phyloP scores from a whole-genome alignment of 2,329 filamentous ascomycete species.

The Microthyrium microscopicum region DNA sequence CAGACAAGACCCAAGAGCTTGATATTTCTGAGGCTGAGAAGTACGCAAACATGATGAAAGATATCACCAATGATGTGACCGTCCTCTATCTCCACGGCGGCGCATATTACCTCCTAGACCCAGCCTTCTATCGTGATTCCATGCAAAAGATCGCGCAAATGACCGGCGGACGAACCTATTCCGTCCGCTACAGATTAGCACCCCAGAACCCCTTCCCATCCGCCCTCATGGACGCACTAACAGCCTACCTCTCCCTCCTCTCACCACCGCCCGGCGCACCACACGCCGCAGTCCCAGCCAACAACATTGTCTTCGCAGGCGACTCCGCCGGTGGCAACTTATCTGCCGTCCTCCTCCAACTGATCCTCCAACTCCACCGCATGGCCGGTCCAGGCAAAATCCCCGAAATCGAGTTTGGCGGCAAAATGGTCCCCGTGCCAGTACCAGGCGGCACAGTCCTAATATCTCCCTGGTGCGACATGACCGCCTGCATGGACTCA shows the following conservation, averaged over 20 bases:
- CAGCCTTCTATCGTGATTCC: constrained; percentile 44
- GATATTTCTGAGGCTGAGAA: constrained; percentile 44
- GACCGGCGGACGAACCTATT: constrained; percentile 51
- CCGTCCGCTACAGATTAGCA: constrained; percentile 56
- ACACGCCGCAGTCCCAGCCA: constrained; percentile 47
- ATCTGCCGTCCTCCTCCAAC: constrained; percentile 47
- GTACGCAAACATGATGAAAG: constrained; percentile 50
- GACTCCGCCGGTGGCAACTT: constrained; percentile 67
- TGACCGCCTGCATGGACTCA: constrained; percentile 46
- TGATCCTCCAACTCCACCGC: constrained; percentile 46
- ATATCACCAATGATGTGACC: constrained; percentile 45
- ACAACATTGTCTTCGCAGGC: constrained; percentile 53
- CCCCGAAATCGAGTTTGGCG: constrained; percentile 42
- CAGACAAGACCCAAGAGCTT: constrained; percentile 33
- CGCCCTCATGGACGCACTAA: constrained; percentile 54
- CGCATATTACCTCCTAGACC: constrained; percentile 57
- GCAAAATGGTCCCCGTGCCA: constrained; percentile 38
- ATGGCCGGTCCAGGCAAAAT: constrained; percentile 22
- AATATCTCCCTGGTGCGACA: constrained; percentile 55
- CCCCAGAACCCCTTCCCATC: constrained; percentile 62
- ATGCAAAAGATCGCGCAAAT: constrained; percentile 47
- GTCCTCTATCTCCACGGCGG: constrained; percentile 64
- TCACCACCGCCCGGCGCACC: constrained; percentile 52
- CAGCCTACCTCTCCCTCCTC: constrained; percentile 56
- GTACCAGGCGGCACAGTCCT: constrained; percentile 49